Conservation (phyloP, 164 flowering plant genomes). For the Malania oleifera region DNA sequence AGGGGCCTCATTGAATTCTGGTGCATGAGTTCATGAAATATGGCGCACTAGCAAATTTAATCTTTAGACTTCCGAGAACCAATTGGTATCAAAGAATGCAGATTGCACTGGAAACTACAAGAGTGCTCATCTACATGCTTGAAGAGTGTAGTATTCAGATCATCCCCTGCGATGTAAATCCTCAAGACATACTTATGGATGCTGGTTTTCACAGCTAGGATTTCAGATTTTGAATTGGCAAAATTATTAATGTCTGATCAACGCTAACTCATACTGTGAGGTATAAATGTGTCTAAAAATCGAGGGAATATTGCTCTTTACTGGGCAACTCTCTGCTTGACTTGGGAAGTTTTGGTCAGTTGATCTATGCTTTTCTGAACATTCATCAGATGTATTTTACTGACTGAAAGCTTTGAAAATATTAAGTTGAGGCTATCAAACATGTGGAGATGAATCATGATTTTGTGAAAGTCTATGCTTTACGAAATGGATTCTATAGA, state of each 20-base stretch:
- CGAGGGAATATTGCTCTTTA: conserved; percentile 19
- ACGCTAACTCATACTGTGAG: conserved; percentile 10
- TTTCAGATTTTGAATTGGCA: conserved; percentile 19
- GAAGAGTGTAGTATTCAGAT: conserved; percentile 17
- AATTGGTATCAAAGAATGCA: conserved; percentile 13
- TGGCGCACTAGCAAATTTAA: conserved; percentile 13
- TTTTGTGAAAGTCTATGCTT: too few relatives aligned
- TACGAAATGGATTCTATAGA: too few relatives aligned
- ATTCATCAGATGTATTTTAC: too few relatives aligned
- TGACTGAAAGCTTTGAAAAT: too few relatives aligned
- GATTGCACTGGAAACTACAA: conserved; percentile 15
- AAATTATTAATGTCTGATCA: conserved; percentile 14
- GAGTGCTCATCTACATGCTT: conserved; percentile 19
- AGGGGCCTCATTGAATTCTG: conserved; percentile 10
- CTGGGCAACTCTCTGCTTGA: too few relatives aligned
- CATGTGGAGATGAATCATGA: too few relatives aligned
- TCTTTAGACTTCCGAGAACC: conserved; percentile 10
- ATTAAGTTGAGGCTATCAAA: too few relatives aligned
- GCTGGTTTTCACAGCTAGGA: conserved; percentile 13
- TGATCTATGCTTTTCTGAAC: too few relatives aligned
- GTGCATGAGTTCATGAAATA: conserved; percentile 22
- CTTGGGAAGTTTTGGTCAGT: too few relatives aligned
- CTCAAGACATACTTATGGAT: conserved; percentile 20
- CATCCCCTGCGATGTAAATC: conserved; percentile 23
- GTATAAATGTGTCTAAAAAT: too few relatives aligned